A percentile compares a stretch with the other conserved stretches of the same genome.
phyloP scores from a whole-genome alignment of 2,329 filamentous ascomycete genomes.

The Botryotinia narcissicola region DNA sequence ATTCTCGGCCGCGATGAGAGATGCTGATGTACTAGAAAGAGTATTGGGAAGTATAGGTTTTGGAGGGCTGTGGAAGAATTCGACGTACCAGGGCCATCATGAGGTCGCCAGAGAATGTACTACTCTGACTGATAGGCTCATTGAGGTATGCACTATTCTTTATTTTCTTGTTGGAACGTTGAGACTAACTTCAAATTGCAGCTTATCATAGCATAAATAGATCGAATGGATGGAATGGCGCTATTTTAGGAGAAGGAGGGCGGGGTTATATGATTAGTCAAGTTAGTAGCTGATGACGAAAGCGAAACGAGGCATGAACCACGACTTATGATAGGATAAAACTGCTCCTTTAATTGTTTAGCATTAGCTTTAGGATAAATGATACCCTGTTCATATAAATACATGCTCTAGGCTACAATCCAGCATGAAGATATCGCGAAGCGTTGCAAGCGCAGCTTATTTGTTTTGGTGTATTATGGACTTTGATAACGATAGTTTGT shows the following conservation, averaged over 20 bases:
- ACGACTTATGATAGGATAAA: conserved; percentile 18
- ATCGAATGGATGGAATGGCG: background rate
- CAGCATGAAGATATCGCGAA: background rate
- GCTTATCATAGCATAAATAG: conserved; percentile 25
- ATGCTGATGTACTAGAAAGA: conserved; percentile 49
- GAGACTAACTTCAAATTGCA: conserved; percentile 7
- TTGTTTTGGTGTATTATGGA: background rate
- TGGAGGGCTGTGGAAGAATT: conserved; percentile 56
- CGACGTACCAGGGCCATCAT: conserved; percentile 36
- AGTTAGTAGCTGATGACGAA: background rate
- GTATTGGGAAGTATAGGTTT: conserved; percentile 61
- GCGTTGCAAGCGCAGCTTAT: background rate
- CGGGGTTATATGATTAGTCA: background rate
- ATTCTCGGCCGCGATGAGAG: conserved; percentile 50
- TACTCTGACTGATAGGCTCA: conserved; percentile 34
- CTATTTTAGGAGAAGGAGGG: background rate
- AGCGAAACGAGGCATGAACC: conserved; percentile 11
- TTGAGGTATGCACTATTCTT: conserved; percentile 31
- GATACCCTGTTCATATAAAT: conserved; percentile 20
- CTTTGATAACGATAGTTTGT: background rate
- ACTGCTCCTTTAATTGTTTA: conserved; percentile 1
- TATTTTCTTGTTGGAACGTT: background rate
- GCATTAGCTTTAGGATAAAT: conserved; percentile 14
- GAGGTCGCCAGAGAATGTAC: conserved; percentile 38
- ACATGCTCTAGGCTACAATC: background rate